A percentile compares a stretch with the other conserved stretches of the same genome.
These are phyloP conservation scores for Biancaea sappan DNA, from an alignment of 306 rosid species.

Conservation along the genomic window DNA sequence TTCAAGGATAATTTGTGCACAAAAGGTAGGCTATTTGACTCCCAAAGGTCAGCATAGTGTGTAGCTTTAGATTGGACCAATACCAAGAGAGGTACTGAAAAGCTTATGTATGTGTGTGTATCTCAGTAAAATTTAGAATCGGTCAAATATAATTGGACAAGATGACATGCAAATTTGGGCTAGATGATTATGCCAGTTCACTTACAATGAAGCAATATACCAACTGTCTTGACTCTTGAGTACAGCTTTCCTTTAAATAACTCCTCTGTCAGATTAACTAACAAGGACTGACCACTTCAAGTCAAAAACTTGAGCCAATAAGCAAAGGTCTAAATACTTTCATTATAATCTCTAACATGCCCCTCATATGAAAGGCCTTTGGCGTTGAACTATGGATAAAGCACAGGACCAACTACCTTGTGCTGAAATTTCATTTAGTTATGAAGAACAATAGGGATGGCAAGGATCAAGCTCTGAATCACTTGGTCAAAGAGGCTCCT, in stretches of 20 bases:
- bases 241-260: not conserved
- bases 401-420: not conserved
- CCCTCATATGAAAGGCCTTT: not conserved
- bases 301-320: not conserved
- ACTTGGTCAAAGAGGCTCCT: not conserved
- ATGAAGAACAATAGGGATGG: not conserved
- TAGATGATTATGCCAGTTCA: conserved; percentile 1
- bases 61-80: not conserved
- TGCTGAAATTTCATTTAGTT: not conserved
- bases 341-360: not conserved
- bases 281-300: not conserved
- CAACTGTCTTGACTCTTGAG: not conserved
- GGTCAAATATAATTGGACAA: not conserved
- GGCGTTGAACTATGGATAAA: not conserved
- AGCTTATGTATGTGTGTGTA: too few species aligned
- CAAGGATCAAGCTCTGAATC: not conserved
- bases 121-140: not conserved
- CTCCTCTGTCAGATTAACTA: not conserved
- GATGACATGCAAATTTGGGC: not conserved
- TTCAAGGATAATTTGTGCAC: not conserved
- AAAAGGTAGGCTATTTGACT: not conserved
- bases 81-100: not conserved
- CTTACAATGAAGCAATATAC: not conserved
- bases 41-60: not conserved
- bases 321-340: not conserved